phyloP scores from a whole-genome alignment of 1,284 basidiomycete species.

The Termitomyces sp. region DNA sequence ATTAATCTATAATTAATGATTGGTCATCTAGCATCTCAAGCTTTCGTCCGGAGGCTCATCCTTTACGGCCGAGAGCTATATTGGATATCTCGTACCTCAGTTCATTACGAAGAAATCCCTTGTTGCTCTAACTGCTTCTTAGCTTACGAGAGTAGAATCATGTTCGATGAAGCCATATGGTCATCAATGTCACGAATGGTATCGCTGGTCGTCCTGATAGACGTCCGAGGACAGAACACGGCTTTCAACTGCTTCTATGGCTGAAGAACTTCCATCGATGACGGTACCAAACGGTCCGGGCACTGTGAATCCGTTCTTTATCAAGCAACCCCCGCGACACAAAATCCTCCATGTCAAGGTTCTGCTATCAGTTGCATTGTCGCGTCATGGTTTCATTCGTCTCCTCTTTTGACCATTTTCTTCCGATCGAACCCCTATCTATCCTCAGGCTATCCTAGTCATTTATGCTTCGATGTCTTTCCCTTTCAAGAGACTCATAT shows the following conservation, averaged over 20 bases:
- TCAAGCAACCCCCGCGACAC: slow-evolving; percentile 3
- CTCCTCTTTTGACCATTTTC: background rate
- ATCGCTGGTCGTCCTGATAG: background rate
- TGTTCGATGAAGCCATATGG: slow-evolving; percentile 6
- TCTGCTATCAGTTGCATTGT: background rate
- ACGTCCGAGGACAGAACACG: background rate
- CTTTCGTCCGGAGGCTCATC: no score
- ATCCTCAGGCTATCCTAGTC: background rate
- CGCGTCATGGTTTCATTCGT: background rate
- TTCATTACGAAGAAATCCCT: background rate
- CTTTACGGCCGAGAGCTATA: slow-evolving; percentile 6
- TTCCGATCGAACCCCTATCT: background rate
- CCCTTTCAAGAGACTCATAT: background rate
- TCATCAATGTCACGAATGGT: slow-evolving; percentile 6
- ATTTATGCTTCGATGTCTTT: background rate
- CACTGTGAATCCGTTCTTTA: slow-evolving; percentile 5
- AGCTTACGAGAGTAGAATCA: no score
- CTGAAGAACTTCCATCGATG: slow-evolving; percentile 7
- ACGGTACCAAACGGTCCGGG: background rate
- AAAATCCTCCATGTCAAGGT: background rate
- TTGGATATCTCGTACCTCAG: background rate
- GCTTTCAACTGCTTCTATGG: background rate
- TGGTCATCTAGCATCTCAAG: background rate
- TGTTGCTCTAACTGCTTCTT: background rate
- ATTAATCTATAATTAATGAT: background rate